A percentile compares a stretch with the other conserved stretches of the same genome.
These are phyloP conservation scores for Colletotrichum tabaci DNA, from an alignment of 2,329 filamentous ascomycete genomes.

Conservation along the genomic window DNA sequence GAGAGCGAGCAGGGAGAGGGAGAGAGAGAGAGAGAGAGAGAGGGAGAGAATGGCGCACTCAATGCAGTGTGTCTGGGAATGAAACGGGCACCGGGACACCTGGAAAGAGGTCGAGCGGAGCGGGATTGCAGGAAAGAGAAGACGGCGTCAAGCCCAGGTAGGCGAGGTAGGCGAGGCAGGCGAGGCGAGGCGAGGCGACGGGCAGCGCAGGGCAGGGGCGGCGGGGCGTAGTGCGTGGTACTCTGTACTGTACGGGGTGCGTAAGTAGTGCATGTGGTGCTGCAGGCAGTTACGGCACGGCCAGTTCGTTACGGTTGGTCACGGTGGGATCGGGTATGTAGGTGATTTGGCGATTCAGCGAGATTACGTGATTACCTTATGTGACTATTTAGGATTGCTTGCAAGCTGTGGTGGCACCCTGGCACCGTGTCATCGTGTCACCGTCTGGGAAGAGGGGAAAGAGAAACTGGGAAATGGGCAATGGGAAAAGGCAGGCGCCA, in stretches of 20 bases:
- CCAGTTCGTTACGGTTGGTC: too few relatives aligned
- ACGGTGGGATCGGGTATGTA: too few relatives aligned
- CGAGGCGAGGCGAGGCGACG: background rate
- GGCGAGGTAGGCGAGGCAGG: constrained; percentile 12
- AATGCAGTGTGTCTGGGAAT: constrained; percentile 38
- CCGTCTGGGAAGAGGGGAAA: background rate
- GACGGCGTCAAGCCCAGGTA: background rate
- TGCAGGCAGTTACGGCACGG: background rate
- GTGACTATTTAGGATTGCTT: too few relatives aligned
- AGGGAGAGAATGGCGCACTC: background rate
- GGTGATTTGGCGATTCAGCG: too few relatives aligned
- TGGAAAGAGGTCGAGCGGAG: constrained; percentile 25
- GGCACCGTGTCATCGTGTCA: too few relatives aligned
- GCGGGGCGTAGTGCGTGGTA: background rate
- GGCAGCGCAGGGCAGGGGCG: constrained; percentile 4
- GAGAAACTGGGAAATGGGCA: too few relatives aligned
- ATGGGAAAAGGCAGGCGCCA: too few relatives aligned
- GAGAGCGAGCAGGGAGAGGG: too few relatives aligned
- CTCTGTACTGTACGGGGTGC: too few relatives aligned
- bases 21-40: too few relatives aligned
- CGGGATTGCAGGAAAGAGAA: background rate
- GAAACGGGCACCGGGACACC: constrained; percentile 36
- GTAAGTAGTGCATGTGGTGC: background rate
- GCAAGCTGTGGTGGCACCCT: too few relatives aligned
- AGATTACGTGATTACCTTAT: too few relatives aligned